Conservation (phyloP, 495 filamentous ascomycete genomes). For the Penicillium tannophilum region DNA sequence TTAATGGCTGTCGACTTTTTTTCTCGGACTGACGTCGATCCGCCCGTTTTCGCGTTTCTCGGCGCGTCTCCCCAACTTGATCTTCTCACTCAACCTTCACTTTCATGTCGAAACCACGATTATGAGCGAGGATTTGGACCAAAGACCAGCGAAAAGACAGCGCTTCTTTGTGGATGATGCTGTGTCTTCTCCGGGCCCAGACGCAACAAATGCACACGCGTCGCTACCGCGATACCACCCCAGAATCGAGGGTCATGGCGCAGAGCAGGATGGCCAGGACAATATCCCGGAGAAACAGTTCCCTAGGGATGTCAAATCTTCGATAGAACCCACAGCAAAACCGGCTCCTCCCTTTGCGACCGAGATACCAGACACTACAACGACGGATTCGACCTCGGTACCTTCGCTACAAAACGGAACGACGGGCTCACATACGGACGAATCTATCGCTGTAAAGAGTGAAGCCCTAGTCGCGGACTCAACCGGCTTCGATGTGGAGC, state of each 20-base stretch:
- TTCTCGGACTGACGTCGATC: constrained; percentile 39
- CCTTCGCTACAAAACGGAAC: background rate
- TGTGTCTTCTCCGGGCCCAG: constrained; percentile 2
- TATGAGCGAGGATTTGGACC: constrained; percentile 29
- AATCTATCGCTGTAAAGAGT: background rate
- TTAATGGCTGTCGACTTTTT: background rate
- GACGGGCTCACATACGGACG: background rate
- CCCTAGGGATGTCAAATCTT: background rate
- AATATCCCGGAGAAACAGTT: constrained; percentile 6
- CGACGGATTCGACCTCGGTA: background rate
- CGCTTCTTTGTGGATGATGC: constrained; percentile 71
- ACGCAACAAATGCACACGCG: constrained; percentile 23
- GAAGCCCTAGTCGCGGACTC: background rate
- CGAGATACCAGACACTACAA: background rate
- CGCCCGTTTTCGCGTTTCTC: constrained; percentile 30
- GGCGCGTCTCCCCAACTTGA: constrained; percentile 43
- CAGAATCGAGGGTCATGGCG: constrained; percentile 1
- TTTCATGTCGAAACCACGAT: constrained; percentile 20
- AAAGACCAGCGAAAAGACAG: constrained; percentile 74
- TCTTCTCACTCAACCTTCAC: constrained; percentile 4
- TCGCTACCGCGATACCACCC: constrained; percentile 18
- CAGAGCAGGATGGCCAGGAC: background rate
- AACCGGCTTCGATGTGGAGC: constrained; percentile 64
- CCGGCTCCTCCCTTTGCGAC: background rate
- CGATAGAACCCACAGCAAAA: too few species aligned